A percentile compares a stretch with the other conserved stretches of the same genome.
Evolutionary conservation across 495 filamentous ascomycete genomes (phyloP).

Genomic region (Rhypophila decipiens): DNA sequence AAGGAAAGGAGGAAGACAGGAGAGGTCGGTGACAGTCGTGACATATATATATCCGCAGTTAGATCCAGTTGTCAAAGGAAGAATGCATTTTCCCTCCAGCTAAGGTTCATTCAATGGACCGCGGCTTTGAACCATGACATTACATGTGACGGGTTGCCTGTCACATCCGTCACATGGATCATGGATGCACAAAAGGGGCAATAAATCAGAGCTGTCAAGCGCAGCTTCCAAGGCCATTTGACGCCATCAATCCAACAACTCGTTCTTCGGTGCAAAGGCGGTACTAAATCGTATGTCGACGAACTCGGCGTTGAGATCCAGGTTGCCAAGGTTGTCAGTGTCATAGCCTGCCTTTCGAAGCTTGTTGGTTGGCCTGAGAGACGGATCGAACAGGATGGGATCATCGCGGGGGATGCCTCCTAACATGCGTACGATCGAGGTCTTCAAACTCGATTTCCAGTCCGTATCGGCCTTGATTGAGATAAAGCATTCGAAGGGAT

Average conservation of each 20-base stretch:
- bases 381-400: slow-evolving; percentile 20
- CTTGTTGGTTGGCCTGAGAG: slow-evolving; percentile 17
- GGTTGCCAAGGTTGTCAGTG: slow-evolving; percentile 10
- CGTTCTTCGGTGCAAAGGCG: slow-evolving; percentile 1
- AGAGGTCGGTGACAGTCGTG: no score
- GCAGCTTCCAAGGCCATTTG: neutral
- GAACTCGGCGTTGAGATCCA: slow-evolving; percentile 12
- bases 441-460: slow-evolving; percentile 8
- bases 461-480: slow-evolving; percentile 18
- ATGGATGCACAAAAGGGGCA: neutral
- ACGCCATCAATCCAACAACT: slow-evolving; percentile 1
- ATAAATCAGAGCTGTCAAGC: neutral
- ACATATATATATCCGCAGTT: no score
- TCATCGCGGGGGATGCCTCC: slow-evolving; percentile 15
- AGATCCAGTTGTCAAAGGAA: no score
- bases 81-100: no score
- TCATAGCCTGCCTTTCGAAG: slow-evolving; percentile 19
- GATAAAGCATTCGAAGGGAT: slow-evolving; percentile 15
- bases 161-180: no score
- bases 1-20: no score
- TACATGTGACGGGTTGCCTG: no score
- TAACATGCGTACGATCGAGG: neutral
- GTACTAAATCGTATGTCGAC: slow-evolving; percentile 2
- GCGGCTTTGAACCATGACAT: no score
- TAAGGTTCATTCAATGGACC: no score